These are phyloP conservation scores for Sarcomyxa edulis DNA, from an alignment of 768 basidiomycete species.

Conservation along the genomic window DNA sequence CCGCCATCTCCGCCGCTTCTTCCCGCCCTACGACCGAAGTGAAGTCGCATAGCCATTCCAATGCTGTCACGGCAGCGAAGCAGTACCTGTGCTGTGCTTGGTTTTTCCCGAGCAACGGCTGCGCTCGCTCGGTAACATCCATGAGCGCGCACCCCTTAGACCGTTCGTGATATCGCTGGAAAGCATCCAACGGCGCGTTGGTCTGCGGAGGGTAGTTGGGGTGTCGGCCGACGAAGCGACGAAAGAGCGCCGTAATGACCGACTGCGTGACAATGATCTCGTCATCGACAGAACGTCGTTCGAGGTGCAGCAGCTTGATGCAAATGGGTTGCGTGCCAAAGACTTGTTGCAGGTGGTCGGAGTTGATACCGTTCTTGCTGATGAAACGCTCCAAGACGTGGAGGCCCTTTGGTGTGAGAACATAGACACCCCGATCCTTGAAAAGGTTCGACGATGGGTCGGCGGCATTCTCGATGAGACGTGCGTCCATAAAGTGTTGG, in stretches of 20 bases:
- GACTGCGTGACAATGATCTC: slow-evolving; percentile 95
- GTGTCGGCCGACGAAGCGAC: slow-evolving; percentile 85
- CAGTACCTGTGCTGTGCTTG: slow-evolving; percentile 58
- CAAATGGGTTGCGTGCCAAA: slow-evolving; percentile 93
- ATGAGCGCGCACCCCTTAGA: slow-evolving; percentile 67
- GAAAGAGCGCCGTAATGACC: slow-evolving; percentile 92
- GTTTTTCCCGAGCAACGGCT: slow-evolving; percentile 44
- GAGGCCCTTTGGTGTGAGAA: slow-evolving; percentile 94
- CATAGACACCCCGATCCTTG: slow-evolving; percentile 97
- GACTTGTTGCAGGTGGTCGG: slow-evolving; percentile 85
- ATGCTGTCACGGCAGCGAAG: slow-evolving; percentile 80
- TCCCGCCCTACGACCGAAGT: slow-evolving; percentile 94
- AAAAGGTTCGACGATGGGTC: slow-evolving; percentile 86
- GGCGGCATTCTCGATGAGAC: slow-evolving; percentile 93
- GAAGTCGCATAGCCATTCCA: slow-evolving; percentile 98
- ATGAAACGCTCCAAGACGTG: slow-evolving; percentile 99
- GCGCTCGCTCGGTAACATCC: slow-evolving; percentile 67
- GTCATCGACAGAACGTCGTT: slow-evolving; percentile 87
- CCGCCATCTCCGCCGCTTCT: slow-evolving; percentile 96
- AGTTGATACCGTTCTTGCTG: slow-evolving; percentile 97
- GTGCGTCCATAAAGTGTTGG: slow-evolving; percentile 99
- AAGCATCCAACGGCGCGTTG: slow-evolving; percentile 48
- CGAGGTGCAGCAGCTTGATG: slow-evolving; percentile 96
- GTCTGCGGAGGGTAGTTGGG: slow-evolving; percentile 69
- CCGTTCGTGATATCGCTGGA: slow-evolving; percentile 73